Percentiles rank a stretch among this genome's conserved stretches.
These are phyloP conservation scores for Candida albicans DNA, from an alignment of 1,139 yeast genomes.

Conservation along the genomic window DNA sequence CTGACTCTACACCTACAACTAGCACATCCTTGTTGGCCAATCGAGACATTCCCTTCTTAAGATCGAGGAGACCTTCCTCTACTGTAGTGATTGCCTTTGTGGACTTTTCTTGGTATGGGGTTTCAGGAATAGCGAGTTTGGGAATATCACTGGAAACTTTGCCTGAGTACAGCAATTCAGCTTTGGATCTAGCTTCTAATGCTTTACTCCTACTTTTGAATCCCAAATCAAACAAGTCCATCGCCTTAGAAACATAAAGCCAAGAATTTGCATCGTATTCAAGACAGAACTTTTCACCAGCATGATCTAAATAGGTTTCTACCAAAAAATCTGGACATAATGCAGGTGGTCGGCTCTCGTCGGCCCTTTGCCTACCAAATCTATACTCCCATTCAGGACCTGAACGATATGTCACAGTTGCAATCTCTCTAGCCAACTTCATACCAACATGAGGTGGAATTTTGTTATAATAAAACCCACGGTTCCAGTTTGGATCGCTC, in stretches of 20 bases:
- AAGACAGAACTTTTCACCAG: slow-evolving; percentile 88
- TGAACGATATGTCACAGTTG: slow-evolving; percentile 89
- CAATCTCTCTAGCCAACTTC: slow-evolving; percentile 91
- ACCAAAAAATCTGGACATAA: slow-evolving; percentile 90
- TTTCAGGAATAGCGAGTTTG: slow-evolving; percentile 43
- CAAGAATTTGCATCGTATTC: slow-evolving; percentile 92
- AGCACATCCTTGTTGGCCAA: slow-evolving; percentile 66
- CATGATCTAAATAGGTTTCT: slow-evolving; percentile 91
- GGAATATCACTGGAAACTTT: slow-evolving; percentile 3
- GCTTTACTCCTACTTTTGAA: slow-evolving; percentile 46
- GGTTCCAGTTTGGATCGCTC: slow-evolving; percentile 94
- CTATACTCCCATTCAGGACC: slow-evolving; percentile 98
- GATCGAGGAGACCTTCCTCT: slow-evolving; percentile 60
- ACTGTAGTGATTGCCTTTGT: slow-evolving; percentile 41
- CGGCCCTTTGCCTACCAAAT: slow-evolving; percentile 86
- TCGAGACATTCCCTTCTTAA: slow-evolving; percentile 62
- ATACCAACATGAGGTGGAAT: slow-evolving; percentile 92
- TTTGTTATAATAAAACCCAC: slow-evolving; percentile 79
- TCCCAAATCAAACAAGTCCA: slow-evolving; percentile 92
- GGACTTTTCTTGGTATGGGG: slow-evolving; percentile 57
- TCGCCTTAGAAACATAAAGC: slow-evolving; percentile 84
- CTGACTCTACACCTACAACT: slow-evolving; percentile 90
- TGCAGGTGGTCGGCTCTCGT: slow-evolving; percentile 77
- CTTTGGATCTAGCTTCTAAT: slow-evolving; percentile 33
- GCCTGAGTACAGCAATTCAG: slow-evolving; percentile 28